Evolutionary conservation across 139 green algal species (phyloP).

Genomic region (Asterochloris erici): DNA sequence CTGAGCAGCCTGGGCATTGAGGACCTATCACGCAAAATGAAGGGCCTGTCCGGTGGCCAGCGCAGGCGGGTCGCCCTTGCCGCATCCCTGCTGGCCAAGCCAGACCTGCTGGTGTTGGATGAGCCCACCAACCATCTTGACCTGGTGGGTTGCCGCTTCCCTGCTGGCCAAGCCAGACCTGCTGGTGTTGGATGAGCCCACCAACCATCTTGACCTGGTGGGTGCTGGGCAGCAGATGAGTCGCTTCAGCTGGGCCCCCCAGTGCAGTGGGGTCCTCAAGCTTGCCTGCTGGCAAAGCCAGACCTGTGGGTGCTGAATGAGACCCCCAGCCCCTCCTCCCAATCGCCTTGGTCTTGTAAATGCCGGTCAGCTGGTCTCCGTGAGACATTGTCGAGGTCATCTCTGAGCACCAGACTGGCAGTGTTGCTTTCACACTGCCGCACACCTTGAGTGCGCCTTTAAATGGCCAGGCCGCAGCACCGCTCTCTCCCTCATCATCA

Average conservation of each 20-base stretch:
- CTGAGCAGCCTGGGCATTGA: slow-evolving; percentile 15
- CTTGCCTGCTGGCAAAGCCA: slow-evolving; percentile 62
- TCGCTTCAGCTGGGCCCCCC: slow-evolving; percentile 25
- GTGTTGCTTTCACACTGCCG: too few species aligned
- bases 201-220: slow-evolving; percentile 70
- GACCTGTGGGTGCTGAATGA: slow-evolving; percentile 78
- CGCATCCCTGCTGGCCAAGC: slow-evolving; percentile 58
- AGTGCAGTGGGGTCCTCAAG: slow-evolving; percentile 62
- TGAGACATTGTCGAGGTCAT: not conserved
- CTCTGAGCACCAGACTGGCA: not conserved
- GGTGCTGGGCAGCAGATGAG: not conserved
- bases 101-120: slow-evolving; percentile 77
- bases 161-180: slow-evolving; percentile 72
- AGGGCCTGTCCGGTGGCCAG: slow-evolving; percentile 60
- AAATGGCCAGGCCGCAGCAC: too few species aligned
- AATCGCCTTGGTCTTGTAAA: not conserved
- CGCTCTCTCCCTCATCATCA: too few species aligned
- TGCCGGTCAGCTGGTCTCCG: not conserved
- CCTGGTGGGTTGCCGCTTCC: slow-evolving; percentile 45
- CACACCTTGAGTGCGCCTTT: too few species aligned
- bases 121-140: slow-evolving; percentile 81
- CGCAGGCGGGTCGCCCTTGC: slow-evolving; percentile 66
- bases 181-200: slow-evolving; percentile 74
- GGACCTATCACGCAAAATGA: not conserved
- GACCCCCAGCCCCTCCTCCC: slow-evolving; percentile 57